phyloP scores from a whole-genome alignment of 2,329 filamentous ascomycete species.

The Acarospora socialis region DNA sequence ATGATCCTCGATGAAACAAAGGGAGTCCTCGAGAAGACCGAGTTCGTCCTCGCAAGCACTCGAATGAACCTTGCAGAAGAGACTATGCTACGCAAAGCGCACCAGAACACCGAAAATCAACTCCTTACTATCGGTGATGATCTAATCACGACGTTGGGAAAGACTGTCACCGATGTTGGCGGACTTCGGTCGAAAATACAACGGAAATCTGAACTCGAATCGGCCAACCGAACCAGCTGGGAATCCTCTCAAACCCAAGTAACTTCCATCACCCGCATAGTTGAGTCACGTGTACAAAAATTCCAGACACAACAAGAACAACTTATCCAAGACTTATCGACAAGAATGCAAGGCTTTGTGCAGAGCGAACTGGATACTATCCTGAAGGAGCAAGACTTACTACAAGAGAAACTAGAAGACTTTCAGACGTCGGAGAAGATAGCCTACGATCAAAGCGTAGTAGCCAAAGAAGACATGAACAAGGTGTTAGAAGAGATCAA shows the following conservation, averaged over 20 bases:
- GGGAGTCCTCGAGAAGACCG: slow-evolving; percentile 71
- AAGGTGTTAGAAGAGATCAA: slow-evolving; percentile 85
- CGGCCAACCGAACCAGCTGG: slow-evolving; percentile 68
- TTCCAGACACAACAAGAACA: slow-evolving; percentile 61
- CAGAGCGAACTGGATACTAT: slow-evolving; percentile 59
- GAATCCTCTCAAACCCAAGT: slow-evolving; percentile 61
- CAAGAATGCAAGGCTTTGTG: slow-evolving; percentile 65
- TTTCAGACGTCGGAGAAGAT: slow-evolving; percentile 56
- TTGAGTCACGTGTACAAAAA: slow-evolving; percentile 59
- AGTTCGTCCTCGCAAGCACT: slow-evolving; percentile 66
- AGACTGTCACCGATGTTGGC: slow-evolving; percentile 65
- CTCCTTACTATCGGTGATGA: slow-evolving; percentile 59
- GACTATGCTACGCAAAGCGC: slow-evolving; percentile 62
- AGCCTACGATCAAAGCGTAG: slow-evolving; percentile 51
- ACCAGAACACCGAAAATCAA: slow-evolving; percentile 69
- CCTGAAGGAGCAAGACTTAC: slow-evolving; percentile 51
- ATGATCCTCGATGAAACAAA: slow-evolving; percentile 63
- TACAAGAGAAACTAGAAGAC: slow-evolving; percentile 52
- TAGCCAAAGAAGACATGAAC: slow-evolving; percentile 75
- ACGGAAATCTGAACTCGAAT: slow-evolving; percentile 71
- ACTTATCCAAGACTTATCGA: slow-evolving; percentile 52
- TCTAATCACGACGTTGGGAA: slow-evolving; percentile 62
- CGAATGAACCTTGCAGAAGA: slow-evolving; percentile 67
- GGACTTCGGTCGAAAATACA: slow-evolving; percentile 75
- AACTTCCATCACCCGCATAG: slow-evolving; percentile 56